Evolutionary conservation across 257 asterid species (phyloP).

Genomic region (Verbena officinalis): DNA sequence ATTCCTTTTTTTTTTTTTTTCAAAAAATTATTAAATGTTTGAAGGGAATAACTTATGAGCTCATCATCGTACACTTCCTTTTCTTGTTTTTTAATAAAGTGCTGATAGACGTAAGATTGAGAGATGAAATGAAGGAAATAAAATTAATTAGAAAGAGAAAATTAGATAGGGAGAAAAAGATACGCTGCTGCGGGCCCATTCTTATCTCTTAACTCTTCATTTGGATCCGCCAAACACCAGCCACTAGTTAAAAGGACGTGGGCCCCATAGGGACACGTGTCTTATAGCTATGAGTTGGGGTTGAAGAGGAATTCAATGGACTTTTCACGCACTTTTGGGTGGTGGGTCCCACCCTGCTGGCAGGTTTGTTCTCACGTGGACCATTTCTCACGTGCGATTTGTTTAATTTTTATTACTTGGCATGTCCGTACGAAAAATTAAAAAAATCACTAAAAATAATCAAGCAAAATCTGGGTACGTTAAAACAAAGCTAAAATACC

Average conservation of each 20-base stretch:
- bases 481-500: too few relatives aligned
- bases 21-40: too few relatives aligned
- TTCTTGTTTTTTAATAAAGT: too few relatives aligned
- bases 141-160: conserved; percentile 1
- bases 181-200: conserved; percentile 36
- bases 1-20: too few relatives aligned
- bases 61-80: too few relatives aligned
- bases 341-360: conserved; percentile 34
- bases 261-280: conserved; percentile 44
- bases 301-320: conserved; percentile 17
- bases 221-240: conserved; percentile 35
- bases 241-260: conserved; percentile 40
- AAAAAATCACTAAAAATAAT: too few relatives aligned
- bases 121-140: background rate
- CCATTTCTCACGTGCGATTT: conserved; percentile 29
- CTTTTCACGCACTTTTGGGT: conserved; percentile 34
- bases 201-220: conserved; percentile 41
- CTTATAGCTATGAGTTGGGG: conserved; percentile 16
- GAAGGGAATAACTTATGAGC: too few relatives aligned
- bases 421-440: too few relatives aligned
- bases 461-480: too few relatives aligned
- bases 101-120: too few relatives aligned
- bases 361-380: conserved; percentile 33
- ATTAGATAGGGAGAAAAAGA: conserved; percentile 43
- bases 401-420: background rate